Conservation (phyloP, 1,139 yeast genomes). For the Kodamaea sp. region DNA sequence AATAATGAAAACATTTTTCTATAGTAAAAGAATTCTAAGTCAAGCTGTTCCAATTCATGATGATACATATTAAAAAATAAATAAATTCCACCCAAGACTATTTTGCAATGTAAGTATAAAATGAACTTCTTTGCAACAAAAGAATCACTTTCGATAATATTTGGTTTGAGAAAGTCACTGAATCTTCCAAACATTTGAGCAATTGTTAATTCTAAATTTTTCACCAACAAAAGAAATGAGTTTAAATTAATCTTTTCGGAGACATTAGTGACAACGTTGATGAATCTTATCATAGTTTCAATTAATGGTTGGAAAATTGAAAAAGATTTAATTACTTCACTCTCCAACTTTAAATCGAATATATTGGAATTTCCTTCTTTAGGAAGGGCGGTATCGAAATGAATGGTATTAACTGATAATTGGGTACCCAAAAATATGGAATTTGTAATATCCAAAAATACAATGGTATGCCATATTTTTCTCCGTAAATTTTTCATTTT, state of each 20-base stretch:
- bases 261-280: constrained; percentile 10
- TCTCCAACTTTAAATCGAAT: constrained; percentile 19
- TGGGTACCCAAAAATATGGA: constrained; percentile 15
- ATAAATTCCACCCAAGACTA: constrained; percentile 20
- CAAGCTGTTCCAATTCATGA: constrained; percentile 18
- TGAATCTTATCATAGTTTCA: constrained; percentile 1
- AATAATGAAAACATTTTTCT: constrained; percentile 19
- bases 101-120: constrained; percentile 13
- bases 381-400: constrained; percentile 25
- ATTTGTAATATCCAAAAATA: constrained; percentile 18
- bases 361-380: constrained; percentile 18
- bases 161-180: constrained; percentile 3
- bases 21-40: constrained; percentile 23
- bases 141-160: constrained; percentile 1
- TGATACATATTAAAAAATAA: constrained; percentile 25
- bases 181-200: constrained; percentile 10
- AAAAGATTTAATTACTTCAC: constrained; percentile 15
- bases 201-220: constrained; percentile 13
- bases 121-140: constrained; percentile 5
- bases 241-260: constrained; percentile 11
- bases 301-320: constrained; percentile 11
- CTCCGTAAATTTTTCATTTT: constrained; percentile 13
- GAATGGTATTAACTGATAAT: constrained; percentile 15
- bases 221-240: constrained; percentile 10
- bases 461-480: constrained; percentile 26